A percentile compares a stretch with the other conserved stretches of the same genome.
Evolutionary conservation across 2,329 filamentous ascomycete species (phyloP).

Genomic region (Scedosporium apiospermum): DNA sequence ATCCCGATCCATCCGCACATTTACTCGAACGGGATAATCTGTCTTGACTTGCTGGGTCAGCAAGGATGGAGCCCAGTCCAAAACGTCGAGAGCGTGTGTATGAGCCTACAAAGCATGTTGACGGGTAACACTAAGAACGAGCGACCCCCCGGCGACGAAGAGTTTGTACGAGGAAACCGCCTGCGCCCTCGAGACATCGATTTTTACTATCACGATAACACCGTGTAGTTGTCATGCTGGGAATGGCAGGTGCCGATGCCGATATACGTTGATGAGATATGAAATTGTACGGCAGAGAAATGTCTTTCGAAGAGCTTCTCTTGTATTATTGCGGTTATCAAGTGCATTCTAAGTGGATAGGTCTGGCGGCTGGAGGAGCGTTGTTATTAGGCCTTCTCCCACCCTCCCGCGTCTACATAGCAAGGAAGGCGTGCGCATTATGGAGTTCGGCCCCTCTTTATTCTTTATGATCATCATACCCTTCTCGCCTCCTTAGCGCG

Average conservation of each 20-base stretch:
- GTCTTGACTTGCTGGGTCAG: constrained; percentile 78
- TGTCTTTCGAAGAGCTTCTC: neutral
- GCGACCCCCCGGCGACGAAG: constrained; percentile 78
- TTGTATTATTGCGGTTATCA: neutral
- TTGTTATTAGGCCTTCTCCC: too few relatives aligned
- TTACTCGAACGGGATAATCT: constrained; percentile 98
- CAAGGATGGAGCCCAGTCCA: constrained; percentile 95
- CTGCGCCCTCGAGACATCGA: constrained; percentile 78
- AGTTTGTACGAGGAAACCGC: constrained; percentile 76
- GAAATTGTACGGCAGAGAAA: neutral
- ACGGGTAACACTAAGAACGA: constrained; percentile 91
- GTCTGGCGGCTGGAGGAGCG: too few relatives aligned
- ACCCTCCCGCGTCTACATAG: too few relatives aligned
- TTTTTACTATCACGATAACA: constrained; percentile 90
- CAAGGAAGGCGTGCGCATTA: too few relatives aligned
- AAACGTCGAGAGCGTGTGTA: constrained; percentile 92
- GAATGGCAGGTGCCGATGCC: neutral
- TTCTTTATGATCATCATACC: too few relatives aligned
- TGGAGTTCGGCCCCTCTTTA: too few relatives aligned
- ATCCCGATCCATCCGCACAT: constrained; percentile 97
- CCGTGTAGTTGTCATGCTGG: constrained; percentile 38
- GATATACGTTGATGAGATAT: neutral
- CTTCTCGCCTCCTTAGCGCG: too few relatives aligned
- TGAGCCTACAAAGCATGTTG: constrained; percentile 97
- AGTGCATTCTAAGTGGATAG: neutral